Evolutionary conservation across 805 yeast species (phyloP).

Genomic region (Pachysolen tannophilus): DNA sequence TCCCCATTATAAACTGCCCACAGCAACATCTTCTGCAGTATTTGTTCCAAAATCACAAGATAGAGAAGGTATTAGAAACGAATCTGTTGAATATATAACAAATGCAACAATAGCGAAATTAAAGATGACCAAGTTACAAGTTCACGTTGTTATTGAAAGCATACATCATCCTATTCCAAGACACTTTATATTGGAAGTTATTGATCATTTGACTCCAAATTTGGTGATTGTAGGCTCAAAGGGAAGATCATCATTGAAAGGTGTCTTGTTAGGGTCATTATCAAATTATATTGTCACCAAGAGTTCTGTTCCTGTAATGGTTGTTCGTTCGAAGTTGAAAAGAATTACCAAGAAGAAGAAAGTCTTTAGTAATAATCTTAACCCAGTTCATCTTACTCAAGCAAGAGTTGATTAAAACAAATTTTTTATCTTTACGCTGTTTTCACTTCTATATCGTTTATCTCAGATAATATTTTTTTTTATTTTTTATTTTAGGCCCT

Average conservation of each 20-base stretch:
- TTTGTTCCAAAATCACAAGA: conserved; percentile 7
- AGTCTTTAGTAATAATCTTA: conserved; percentile 48
- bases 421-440: too few relatives aligned
- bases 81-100: conserved; percentile 36
- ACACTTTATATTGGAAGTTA: conserved; percentile 60
- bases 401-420: conserved; percentile 28
- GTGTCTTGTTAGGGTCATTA: conserved; percentile 65
- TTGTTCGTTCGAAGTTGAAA: conserved; percentile 64
- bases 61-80: conserved; percentile 30
- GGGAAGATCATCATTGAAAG: conserved; percentile 65
- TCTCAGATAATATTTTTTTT: neutral
- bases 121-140: conserved; percentile 60
- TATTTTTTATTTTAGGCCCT: neutral
- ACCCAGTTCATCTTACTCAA: conserved; percentile 36
- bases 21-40: conserved; percentile 5
- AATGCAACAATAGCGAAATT: conserved; percentile 34
- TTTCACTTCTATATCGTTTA: neutral
- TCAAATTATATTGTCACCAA: conserved; percentile 67
- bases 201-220: conserved; percentile 65
- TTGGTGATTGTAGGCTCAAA: conserved; percentile 70
- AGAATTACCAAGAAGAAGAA: conserved; percentile 52
- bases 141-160: conserved; percentile 66
- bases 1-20: conserved; percentile 5
- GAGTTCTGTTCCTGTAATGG: conserved; percentile 74
- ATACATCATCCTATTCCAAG: conserved; percentile 71